Evolutionary conservation across 208 protist genomes (phyloP), one percentile per base, ranked within the genome.

Genomic region (Wallacemonas collosoma): DNA sequence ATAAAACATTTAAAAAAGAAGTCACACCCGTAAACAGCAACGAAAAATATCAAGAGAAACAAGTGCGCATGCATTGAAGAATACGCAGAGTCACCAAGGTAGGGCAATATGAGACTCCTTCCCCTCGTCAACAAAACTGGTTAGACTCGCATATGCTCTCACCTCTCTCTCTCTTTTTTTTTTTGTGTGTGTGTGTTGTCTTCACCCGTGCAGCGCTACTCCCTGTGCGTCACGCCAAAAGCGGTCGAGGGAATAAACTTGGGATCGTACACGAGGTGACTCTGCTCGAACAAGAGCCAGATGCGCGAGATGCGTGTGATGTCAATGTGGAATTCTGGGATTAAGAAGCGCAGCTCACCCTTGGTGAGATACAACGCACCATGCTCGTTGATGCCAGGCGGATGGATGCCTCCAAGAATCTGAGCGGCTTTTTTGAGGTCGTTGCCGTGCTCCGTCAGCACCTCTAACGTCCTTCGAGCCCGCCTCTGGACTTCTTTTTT

Each of bases 311-410:
- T 84, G 9, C 94, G 87, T 26, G 97, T 80, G 48, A 98, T 97
- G 67, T 98, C 94, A 2, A 96, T 75, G 14, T 89, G 82, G 7
- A 86, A 48, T 47, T 87, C 77, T 8, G 75, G 75, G 35, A 80
- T 68, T 50, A 96, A 56, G 73, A 92, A 97, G 43, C 94, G 87
- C 57, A 98, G 75, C 77, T 98, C 94, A 17, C 94, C 94, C 73
- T 98, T 98, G 36, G 94, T 97, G 75, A 98, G 82, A 76, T 91
- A 93, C 36, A 98, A 67, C 2, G 94, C 94, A 9, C 92, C 88
- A 8, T 93, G 81, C 0, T 81, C 85, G 72, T 97, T 93, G 43
- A 98, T 76, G 2, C 71, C 79, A 8, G 94, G 94, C 11, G 70
- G 79, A 58, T 97, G 94, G 68, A 98, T 95, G 56, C 92, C 86